phyloP scores from a whole-genome alignment of 805 yeast genomes.

The Hanseniaspora lindneri region DNA sequence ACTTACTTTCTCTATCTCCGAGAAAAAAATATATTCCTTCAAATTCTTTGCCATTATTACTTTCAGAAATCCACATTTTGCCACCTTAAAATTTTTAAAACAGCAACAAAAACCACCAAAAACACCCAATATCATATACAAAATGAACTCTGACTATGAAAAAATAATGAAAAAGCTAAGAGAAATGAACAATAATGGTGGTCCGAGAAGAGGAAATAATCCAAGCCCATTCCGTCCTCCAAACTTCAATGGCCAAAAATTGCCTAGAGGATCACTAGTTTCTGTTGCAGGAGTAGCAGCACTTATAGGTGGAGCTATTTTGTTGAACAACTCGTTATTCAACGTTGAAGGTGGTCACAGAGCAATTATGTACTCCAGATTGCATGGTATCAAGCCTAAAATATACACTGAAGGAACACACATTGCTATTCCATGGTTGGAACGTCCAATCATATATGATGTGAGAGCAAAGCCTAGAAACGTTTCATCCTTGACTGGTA shows the following conservation, averaged over 20 bases:
- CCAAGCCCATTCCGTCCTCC: slow-evolving; percentile 14
- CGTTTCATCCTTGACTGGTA: slow-evolving; percentile 91
- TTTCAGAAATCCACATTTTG: too few species aligned
- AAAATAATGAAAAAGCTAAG: slow-evolving; percentile 13
- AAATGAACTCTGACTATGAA: slow-evolving; percentile 12
- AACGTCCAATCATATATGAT: slow-evolving; percentile 83
- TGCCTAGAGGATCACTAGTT: slow-evolving; percentile 44
- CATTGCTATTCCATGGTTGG: slow-evolving; percentile 85
- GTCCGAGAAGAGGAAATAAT: slow-evolving; percentile 2
- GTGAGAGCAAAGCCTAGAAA: slow-evolving; percentile 96
- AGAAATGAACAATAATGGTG: slow-evolving; percentile 3
- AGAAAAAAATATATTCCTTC: too few species aligned
- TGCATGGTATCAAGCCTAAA: slow-evolving; percentile 69
- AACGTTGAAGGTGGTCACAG: slow-evolving; percentile 98
- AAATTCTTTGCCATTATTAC: too few species aligned
- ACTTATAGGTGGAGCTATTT: slow-evolving; percentile 46
- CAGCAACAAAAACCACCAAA: neutral
- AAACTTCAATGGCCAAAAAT: slow-evolving; percentile 18
- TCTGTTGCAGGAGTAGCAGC: slow-evolving; percentile 52
- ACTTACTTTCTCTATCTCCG: too few species aligned
- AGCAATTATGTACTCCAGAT: slow-evolving; percentile 83
- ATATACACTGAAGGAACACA: slow-evolving; percentile 93
- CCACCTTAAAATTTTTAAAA: neutral
- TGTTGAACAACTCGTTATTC: slow-evolving; percentile 48
- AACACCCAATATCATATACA: too few species aligned